phyloP scores from a whole-genome alignment of 495 filamentous ascomycete genomes.

The Talaromyces liani region DNA sequence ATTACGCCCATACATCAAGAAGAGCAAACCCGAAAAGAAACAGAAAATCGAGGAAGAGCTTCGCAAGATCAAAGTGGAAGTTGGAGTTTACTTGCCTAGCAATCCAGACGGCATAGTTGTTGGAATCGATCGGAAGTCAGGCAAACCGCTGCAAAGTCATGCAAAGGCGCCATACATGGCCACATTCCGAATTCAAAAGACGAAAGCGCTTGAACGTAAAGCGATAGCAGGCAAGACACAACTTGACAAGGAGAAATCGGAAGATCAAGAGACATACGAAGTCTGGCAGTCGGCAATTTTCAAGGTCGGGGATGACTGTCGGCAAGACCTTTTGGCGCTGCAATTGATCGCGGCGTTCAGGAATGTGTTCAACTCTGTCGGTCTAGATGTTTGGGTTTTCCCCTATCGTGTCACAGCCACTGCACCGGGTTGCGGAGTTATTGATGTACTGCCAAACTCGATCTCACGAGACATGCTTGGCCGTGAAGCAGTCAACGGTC shows the following conservation, averaged over 20 bases:
- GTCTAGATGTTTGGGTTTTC: conserved; percentile 93
- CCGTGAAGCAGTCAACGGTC: conserved; percentile 91
- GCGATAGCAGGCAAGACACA: conserved; percentile 5
- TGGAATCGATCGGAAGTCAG: conserved; percentile 94
- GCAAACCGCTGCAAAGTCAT: conserved; percentile 93
- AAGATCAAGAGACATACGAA: conserved; percentile 57
- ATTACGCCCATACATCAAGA: conserved; percentile 87
- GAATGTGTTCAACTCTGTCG: conserved; percentile 88
- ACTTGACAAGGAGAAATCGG: conserved; percentile 16
- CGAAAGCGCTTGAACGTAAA: conserved; percentile 33
- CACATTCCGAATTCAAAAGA: conserved; percentile 91
- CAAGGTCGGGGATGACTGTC: conserved; percentile 98
- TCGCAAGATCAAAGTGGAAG: conserved; percentile 90
- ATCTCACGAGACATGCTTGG: conserved; percentile 99
- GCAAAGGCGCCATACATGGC: conserved; percentile 99
- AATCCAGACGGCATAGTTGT: conserved; percentile 96
- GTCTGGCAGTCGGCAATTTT: conserved; percentile 99
- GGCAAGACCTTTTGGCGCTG: conserved; percentile 91
- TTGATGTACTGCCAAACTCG: conserved; percentile 94
- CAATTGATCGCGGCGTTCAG: conserved; percentile 98
- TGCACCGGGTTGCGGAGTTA: conserved; percentile 94
- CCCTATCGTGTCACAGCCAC: conserved; percentile 98
- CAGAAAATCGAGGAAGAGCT: conserved; percentile 98
- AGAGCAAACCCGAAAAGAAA: conserved; percentile 92
- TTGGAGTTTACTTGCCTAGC: conserved; percentile 93